Evolutionary conservation across 1,284 basidiomycete species (phyloP).

Genomic region (Naganishia liquefaciens): DNA sequence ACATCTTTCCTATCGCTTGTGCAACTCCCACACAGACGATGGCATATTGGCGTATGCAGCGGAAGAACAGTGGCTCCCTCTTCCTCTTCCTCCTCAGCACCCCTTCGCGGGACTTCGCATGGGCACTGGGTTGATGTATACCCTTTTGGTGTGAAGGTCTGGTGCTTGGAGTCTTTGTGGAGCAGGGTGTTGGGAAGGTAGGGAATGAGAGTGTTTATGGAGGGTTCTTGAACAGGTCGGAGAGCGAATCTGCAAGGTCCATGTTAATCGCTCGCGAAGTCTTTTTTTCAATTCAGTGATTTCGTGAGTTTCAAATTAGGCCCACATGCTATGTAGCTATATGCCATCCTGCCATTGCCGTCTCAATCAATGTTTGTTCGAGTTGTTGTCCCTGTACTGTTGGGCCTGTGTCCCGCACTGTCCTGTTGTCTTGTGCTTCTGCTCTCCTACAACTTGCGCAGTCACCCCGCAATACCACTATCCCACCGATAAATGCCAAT

Average conservation of each 20-base stretch:
- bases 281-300: constrained; percentile 28
- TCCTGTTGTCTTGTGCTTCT: too few species aligned
- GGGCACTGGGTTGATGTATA: constrained; percentile 24
- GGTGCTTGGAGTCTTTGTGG: constrained; percentile 20
- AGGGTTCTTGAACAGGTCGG: constrained; percentile 31
- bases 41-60: constrained; percentile 29
- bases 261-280: constrained; percentile 32
- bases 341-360: not conserved
- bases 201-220: constrained; percentile 13
- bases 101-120: constrained; percentile 6
- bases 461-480: too few species aligned
- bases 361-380: too few species aligned
- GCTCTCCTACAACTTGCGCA: too few species aligned
- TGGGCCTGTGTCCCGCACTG: too few species aligned
- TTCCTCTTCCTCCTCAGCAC: not conserved
- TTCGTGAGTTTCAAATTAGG: constrained; percentile 29
- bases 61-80: constrained; percentile 27
- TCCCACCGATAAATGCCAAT: too few species aligned
- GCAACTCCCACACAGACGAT: constrained; percentile 22
- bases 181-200: not conserved
- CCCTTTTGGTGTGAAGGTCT: constrained; percentile 30
- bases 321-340: constrained; percentile 15
- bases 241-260: constrained; percentile 28
- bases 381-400: too few species aligned
- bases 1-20: constrained; percentile 22